phyloP scores from a whole-genome alignment of 352 stramenopile species.

The Phytophthora ohioensis region DNA sequence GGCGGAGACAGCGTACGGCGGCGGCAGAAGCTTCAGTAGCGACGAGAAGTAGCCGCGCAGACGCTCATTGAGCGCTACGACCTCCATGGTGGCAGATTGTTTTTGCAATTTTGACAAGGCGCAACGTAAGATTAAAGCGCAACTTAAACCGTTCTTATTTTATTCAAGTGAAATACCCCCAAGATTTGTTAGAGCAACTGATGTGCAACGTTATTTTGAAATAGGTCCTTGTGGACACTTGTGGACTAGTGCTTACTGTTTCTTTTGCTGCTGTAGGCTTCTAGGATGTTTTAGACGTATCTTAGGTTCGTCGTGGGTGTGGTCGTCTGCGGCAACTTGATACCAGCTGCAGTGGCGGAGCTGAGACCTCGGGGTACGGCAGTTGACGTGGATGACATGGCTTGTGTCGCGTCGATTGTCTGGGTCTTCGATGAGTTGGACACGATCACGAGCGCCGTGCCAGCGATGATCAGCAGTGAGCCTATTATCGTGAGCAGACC shows the following conservation, averaged over 20 bases:
- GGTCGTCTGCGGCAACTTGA: conserved; percentile 32
- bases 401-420: conserved; percentile 85
- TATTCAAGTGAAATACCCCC: conserved; percentile 5
- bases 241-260: conserved; percentile 6
- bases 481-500: conserved; percentile 73
- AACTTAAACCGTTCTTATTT: conserved; percentile 3
- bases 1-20: conserved; percentile 22
- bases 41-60: conserved; percentile 69
- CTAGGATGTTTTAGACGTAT: conserved; percentile 33
- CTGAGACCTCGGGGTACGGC: conserved; percentile 53
- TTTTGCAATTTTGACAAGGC: conserved; percentile 3
- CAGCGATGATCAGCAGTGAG: conserved; percentile 72
- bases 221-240: conserved; percentile 27
- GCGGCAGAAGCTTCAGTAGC: conserved; percentile 62
- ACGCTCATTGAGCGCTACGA: conserved; percentile 72
- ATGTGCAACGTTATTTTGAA: background rate
- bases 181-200: conserved; percentile 2
- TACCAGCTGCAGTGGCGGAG: conserved; percentile 28
- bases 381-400: conserved; percentile 63
- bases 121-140: conserved; percentile 16
- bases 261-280: background rate
- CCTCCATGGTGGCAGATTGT: conserved; percentile 53
- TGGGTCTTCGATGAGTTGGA: conserved; percentile 82
- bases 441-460: conserved; percentile 75
- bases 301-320: conserved; percentile 28